phyloP scores from a whole-genome alignment of 192 early-diverging fungal genomes.

The Coemansia furcata region DNA sequence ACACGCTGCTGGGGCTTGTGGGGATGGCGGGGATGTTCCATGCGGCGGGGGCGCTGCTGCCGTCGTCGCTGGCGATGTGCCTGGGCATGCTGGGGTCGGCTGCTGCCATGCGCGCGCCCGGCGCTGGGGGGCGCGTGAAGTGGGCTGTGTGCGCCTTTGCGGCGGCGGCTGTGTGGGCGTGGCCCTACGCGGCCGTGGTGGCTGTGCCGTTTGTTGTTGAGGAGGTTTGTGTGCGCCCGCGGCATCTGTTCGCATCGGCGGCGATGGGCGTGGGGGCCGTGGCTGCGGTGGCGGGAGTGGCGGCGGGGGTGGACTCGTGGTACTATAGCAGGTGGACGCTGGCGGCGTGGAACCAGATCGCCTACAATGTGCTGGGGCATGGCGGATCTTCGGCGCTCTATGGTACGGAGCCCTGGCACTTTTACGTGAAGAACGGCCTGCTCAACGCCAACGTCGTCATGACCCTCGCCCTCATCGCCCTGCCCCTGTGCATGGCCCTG shows the following conservation, averaged over 20 bases:
- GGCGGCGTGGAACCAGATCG: conserved; percentile 83
- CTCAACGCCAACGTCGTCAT: conserved; percentile 90
- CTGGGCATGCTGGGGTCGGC: conserved; percentile 73
- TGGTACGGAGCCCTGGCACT: conserved; percentile 92
- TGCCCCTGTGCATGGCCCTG: conserved; percentile 55
- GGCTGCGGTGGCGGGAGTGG: conserved; percentile 41
- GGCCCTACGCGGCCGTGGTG: conserved; percentile 82
- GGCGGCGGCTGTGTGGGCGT: conserved; percentile 67
- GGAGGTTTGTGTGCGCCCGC: conserved; percentile 55
- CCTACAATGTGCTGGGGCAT: conserved; percentile 84
- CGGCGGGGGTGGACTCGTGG: conserved; percentile 69
- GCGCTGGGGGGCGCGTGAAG: conserved; percentile 53
- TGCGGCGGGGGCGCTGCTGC: conserved; percentile 76
- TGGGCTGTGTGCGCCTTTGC: conserved; percentile 61
- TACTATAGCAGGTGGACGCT: conserved; percentile 71
- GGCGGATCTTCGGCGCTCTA: conserved; percentile 70
- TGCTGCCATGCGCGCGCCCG: conserved; percentile 59
- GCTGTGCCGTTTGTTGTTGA: conserved; percentile 78
- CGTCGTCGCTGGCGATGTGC: conserved; percentile 93
- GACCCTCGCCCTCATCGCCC: conserved; percentile 62
- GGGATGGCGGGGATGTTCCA: conserved; percentile 87
- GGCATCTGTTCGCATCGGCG: conserved; percentile 8
- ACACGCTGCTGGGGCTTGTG: conserved; percentile 60
- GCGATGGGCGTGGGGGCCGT: conserved; percentile 24
- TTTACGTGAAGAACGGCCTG: conserved; percentile 85